Conservation (phyloP, 2,329 filamentous ascomycete species). For the Nothophaeocryptopus gaeumannii region DNA sequence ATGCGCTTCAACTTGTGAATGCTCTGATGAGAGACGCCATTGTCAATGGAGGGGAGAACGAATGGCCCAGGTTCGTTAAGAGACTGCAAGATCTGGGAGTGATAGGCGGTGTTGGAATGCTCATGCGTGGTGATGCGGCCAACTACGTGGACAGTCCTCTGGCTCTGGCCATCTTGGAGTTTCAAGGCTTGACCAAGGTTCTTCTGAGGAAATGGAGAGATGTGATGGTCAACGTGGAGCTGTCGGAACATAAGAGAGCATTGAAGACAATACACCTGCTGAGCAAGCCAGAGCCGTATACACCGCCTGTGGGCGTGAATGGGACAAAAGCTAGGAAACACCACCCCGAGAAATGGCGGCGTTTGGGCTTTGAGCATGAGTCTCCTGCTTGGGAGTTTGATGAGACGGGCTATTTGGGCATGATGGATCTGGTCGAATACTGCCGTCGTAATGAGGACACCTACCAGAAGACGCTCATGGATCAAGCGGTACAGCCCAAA, state of each 20-base stretch:
- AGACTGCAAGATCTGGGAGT: slow-evolving; percentile 86
- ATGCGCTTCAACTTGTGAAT: slow-evolving; percentile 92
- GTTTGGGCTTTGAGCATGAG: slow-evolving; percentile 87
- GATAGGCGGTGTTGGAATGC: slow-evolving; percentile 80
- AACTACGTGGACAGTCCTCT: slow-evolving; percentile 87
- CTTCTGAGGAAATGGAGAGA: slow-evolving; percentile 74
- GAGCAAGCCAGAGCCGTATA: slow-evolving; percentile 53
- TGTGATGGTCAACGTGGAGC: slow-evolving; percentile 78
- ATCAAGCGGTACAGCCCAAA: slow-evolving; percentile 73
- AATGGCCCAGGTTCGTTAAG: slow-evolving; percentile 96
- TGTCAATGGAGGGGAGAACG: slow-evolving; percentile 69
- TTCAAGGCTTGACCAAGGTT: slow-evolving; percentile 66
- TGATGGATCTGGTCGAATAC: slow-evolving; percentile 97
- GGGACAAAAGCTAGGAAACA: slow-evolving; percentile 56
- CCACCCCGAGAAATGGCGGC: slow-evolving; percentile 87
- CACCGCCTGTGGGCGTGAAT: slow-evolving; percentile 37
- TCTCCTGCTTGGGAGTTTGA: slow-evolving; percentile 84
- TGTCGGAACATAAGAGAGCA: slow-evolving; percentile 81
- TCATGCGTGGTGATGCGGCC: slow-evolving; percentile 92
- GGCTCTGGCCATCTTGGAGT: slow-evolving; percentile 84
- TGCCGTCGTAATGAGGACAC: slow-evolving; percentile 87
- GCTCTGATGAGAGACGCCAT: slow-evolving; percentile 90
- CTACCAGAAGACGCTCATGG: slow-evolving; percentile 86
- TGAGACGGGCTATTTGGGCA: slow-evolving; percentile 79
- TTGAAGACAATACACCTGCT: slow-evolving; percentile 79